Evolutionary conservation across 768 basidiomycete genomes (phyloP).

Genomic region (Lentinus tigrinus): DNA sequence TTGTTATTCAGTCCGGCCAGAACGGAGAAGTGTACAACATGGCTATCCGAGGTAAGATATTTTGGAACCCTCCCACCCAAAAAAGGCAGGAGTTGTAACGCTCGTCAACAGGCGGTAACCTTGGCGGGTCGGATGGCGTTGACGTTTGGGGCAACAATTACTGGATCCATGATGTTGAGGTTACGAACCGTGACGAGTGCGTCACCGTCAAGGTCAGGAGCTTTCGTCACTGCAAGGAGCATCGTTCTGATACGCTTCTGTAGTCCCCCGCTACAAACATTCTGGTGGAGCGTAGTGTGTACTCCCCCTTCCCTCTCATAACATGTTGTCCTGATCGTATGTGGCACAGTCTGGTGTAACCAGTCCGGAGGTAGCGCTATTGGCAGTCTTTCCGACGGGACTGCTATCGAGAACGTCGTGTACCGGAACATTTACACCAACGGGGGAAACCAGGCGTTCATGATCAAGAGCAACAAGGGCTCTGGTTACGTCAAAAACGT

Average conservation of each 20-base stretch:
- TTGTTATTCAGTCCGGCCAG: slow-evolving; percentile 26
- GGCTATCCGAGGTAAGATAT: slow-evolving; percentile 30
- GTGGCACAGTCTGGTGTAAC: slow-evolving; percentile 33
- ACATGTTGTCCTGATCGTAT: background rate
- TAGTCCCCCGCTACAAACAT: slow-evolving; percentile 26
- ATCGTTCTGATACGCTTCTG: background rate
- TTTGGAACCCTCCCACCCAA: background rate
- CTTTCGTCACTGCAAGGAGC: background rate
- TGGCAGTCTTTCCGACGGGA: slow-evolving; percentile 27
- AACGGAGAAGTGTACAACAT: slow-evolving; percentile 34
- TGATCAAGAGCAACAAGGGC: slow-evolving; percentile 29
- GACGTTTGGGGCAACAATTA: slow-evolving; percentile 31
- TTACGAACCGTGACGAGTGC: slow-evolving; percentile 33
- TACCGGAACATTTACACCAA: slow-evolving; percentile 30
- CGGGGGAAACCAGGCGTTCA: slow-evolving; percentile 32
- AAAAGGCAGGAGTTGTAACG: too few relatives aligned
- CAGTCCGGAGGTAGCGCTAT: slow-evolving; percentile 31
- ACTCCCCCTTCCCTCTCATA: background rate
- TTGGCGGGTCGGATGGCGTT: slow-evolving; percentile 32
- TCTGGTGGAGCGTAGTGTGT: slow-evolving; percentile 28
- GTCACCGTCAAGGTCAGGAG: slow-evolving; percentile 29
- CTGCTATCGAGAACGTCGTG: slow-evolving; percentile 25
- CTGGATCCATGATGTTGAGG: slow-evolving; percentile 34
- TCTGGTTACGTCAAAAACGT: slow-evolving; percentile 29
- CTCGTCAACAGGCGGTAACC: slow-evolving; percentile 21